Base-by-base conservation (phyloP, 2,329 filamentous ascomycete species). In the Bipolaris zeicola region DNA sequence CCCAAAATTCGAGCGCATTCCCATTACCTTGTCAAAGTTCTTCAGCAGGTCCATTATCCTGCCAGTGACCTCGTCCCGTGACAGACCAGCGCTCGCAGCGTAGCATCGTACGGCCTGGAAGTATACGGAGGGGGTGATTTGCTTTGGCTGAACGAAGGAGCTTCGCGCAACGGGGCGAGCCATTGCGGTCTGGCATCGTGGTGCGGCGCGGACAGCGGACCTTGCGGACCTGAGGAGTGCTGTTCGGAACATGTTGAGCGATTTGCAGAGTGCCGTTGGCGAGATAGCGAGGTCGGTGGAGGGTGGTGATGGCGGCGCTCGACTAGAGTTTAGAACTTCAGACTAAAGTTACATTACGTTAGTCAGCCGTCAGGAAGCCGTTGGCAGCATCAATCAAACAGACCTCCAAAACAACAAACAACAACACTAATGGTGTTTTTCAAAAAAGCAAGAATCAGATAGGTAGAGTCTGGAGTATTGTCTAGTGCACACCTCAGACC, bases 21-120 rank as follows among this genome's bases (percentile, higher is more conserved):
- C 37, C 59, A 82, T 68, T 78, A 93, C 91, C 90, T 99, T 99
- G 83, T 99, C 95, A 78, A 98, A 99, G 78, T 93, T 94, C 82
- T 92, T 89, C 79, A 99, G 80, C 73, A 99, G 83, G 79, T 92
- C 90, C 78, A 96, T 85, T 84, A 98, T 97, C 76, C 94, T 87
- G 60, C 91, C 91, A 82, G 96, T 89, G 56, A 96, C 90, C 82
- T 96, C 92, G 55, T 88, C 83, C 83, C 92, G 89, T 72, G 86
- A 84, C 65, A 98, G 86, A 67, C 89, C 88, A 63, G 88, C 86
- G 58, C 85, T 88, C 51, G 94, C 90, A 67, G 93, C 92, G 83
- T 99, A 99, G 83, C 87, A 90, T 80, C 95, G 85, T 74, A 90
- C 83, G 68, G 86, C 84, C 76, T 88, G 84, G 80, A 88, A 85